These are phyloP conservation scores for Rhizopogon sp. DNA, from an alignment of 768 basidiomycete genomes.

Conservation along the genomic window DNA sequence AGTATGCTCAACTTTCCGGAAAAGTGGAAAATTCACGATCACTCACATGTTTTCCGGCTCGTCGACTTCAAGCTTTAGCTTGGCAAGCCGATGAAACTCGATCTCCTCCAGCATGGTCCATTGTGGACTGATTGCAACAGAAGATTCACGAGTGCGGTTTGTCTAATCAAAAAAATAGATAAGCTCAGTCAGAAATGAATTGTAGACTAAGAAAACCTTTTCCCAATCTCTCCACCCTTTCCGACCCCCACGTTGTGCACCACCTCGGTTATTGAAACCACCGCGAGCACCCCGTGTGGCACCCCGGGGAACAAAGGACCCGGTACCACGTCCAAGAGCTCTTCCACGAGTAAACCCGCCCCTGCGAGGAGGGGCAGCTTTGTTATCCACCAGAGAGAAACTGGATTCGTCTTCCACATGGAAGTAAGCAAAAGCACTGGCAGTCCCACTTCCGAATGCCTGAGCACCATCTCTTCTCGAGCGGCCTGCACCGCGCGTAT, in stretches of 20 bases:
- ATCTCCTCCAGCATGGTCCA: constrained; percentile 98
- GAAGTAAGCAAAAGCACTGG: constrained; percentile 93
- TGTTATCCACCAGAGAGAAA: constrained; percentile 95
- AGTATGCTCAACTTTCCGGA: neutral
- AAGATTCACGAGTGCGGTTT: constrained; percentile 84
- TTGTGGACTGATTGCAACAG: constrained; percentile 85
- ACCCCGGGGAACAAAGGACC: constrained; percentile 38
- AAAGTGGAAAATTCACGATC: neutral
- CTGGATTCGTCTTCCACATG: constrained; percentile 97
- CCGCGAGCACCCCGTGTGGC: constrained; percentile 38
- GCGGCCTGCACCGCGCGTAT: constrained; percentile 47
- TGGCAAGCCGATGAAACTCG: constrained; percentile 88
- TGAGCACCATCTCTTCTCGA: constrained; percentile 74
- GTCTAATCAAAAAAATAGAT: constrained; percentile 39
- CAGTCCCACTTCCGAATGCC: constrained; percentile 86
- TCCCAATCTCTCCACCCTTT: constrained; percentile 93
- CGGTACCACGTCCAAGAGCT: constrained; percentile 29
- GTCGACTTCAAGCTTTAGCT: constrained; percentile 91
- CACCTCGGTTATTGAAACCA: constrained; percentile 40
- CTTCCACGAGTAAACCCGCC: constrained; percentile 55
- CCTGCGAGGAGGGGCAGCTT: constrained; percentile 62
- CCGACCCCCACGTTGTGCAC: constrained; percentile 36
- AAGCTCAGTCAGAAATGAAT: neutral
- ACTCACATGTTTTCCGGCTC: constrained; percentile 86
- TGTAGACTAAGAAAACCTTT: constrained; percentile 46